A percentile compares a stretch with the other conserved stretches of the same genome.
These are phyloP conservation scores for Aspergillus texensis DNA, from an alignment of 2,329 filamentous ascomycete genomes.

Conservation along the genomic window DNA sequence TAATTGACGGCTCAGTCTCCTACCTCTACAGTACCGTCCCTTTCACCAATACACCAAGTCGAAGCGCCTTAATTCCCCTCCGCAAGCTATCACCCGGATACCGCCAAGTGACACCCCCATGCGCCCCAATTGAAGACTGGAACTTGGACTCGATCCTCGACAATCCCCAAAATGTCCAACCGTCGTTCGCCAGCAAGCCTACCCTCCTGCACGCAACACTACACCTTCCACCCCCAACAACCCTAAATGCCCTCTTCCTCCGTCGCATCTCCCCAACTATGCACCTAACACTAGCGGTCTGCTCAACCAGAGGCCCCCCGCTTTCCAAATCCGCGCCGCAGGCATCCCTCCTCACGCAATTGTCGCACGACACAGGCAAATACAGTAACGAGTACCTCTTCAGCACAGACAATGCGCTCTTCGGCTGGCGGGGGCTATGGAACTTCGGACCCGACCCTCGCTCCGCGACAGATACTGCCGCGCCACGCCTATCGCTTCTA, in stretches of 20 bases:
- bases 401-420: constrained; percentile 85
- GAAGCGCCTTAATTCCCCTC: constrained; percentile 75
- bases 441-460: constrained; percentile 78
- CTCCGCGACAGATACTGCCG: constrained; percentile 28
- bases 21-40: constrained; percentile 92
- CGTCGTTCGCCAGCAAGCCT: constrained; percentile 33
- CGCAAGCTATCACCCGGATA: constrained; percentile 81
- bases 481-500: constrained; percentile 75
- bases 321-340: constrained; percentile 49
- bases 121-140: constrained; percentile 37
- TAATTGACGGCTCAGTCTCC: constrained; percentile 95
- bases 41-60: constrained; percentile 64
- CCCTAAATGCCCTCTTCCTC: constrained; percentile 83
- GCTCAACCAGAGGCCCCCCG: constrained; percentile 43
- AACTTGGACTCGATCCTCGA: constrained; percentile 36
- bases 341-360: constrained; percentile 48
- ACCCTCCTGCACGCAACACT: constrained; percentile 50
- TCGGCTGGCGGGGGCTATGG: constrained; percentile 87
- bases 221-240: constrained; percentile 68
- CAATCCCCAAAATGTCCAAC: neutral
- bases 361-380: constrained; percentile 75
- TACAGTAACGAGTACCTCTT: constrained; percentile 89
- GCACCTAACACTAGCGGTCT: constrained; percentile 73
- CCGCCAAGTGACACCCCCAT: constrained; percentile 64
- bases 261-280: constrained; percentile 75